Percentiles rank a stretch among this genome's conserved stretches.
These are phyloP conservation scores for Kodamaea sp. DNA, from an alignment of 1,139 yeast genomes.

Conservation along the genomic window DNA sequence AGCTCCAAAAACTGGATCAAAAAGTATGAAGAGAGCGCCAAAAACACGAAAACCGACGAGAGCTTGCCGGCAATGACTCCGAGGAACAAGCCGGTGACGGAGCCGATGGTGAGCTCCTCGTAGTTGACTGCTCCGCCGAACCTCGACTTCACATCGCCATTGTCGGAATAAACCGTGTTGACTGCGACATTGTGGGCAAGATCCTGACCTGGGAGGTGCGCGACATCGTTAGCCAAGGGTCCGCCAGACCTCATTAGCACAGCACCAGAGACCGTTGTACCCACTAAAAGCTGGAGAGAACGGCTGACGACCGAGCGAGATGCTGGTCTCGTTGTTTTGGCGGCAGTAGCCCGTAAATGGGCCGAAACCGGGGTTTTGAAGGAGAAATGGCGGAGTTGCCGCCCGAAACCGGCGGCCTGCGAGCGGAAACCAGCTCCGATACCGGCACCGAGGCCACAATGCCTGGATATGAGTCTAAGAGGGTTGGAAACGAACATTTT, in stretches of 20 bases:
- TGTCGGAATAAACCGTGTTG: not conserved
- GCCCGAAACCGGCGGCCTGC: not conserved
- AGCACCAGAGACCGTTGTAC: conserved; percentile 7
- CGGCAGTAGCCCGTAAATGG: conserved; percentile 1
- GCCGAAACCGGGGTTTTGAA: not conserved
- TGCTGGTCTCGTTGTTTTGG: conserved; percentile 3
- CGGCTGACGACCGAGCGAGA: conserved; percentile 1
- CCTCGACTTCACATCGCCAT: conserved; percentile 4
- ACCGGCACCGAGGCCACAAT: not conserved
- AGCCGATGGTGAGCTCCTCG: conserved; percentile 68
- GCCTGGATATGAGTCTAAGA: not conserved
- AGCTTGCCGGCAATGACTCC: conserved; percentile 71
- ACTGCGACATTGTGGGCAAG: conserved; percentile 5
- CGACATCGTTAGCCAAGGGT: conserved; percentile 11
- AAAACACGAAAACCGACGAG: conserved; percentile 55
- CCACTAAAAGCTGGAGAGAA: conserved; percentile 9
- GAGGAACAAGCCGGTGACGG: conserved; percentile 61
- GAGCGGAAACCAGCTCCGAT: not conserved
- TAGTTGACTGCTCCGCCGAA: conserved; percentile 42
- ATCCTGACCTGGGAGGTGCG: conserved; percentile 7
- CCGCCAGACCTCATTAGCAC: conserved; percentile 3
- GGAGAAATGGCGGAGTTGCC: not conserved
- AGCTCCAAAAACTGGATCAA: conserved; percentile 60
- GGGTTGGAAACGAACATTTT: conserved; percentile 10
- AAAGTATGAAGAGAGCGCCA: conserved; percentile 52